These are phyloP conservation scores for Aspergillus ellipticus DNA, from an alignment of 495 filamentous ascomycete species.

Conservation along the genomic window DNA sequence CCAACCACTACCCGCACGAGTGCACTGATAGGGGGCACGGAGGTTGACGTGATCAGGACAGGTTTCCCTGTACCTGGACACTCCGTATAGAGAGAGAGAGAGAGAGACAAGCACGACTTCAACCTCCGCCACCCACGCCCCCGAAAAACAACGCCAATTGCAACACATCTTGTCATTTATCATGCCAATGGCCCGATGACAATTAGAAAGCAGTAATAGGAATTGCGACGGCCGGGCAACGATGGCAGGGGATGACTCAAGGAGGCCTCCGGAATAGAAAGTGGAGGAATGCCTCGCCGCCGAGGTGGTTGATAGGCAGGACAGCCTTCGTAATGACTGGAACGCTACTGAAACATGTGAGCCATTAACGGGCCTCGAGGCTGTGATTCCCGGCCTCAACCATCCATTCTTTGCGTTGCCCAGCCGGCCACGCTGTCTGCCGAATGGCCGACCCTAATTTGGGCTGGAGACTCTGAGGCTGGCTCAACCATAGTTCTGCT, in stretches of 20 bases:
- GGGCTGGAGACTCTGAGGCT: neutral
- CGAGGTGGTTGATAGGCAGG: constrained; percentile 3
- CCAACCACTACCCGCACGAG: neutral
- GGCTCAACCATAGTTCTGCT: neutral
- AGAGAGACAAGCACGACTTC: neutral
- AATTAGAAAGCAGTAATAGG: neutral
- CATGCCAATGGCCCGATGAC: constrained; percentile 1
- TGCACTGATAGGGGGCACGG: neutral
- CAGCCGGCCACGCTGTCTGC: neutral
- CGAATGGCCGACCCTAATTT: neutral
- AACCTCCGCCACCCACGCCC: neutral
- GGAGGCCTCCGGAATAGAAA: neutral
- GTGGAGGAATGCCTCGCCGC: neutral
- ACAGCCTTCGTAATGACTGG: constrained; percentile 1
- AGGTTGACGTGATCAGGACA: neutral
- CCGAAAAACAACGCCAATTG: neutral
- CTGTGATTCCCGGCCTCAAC: neutral
- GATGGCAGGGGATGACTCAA: constrained; percentile 1
- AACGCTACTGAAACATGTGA: constrained; percentile 4
- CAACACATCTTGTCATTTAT: neutral
- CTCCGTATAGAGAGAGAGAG: neutral
- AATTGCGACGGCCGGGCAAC: constrained; percentile 3
- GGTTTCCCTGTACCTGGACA: neutral
- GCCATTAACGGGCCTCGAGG: neutral
- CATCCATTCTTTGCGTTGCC: constrained; percentile 1